phyloP scores from a whole-genome alignment of 768 basidiomycete genomes.

The Leucosporidium yakuticum region DNA sequence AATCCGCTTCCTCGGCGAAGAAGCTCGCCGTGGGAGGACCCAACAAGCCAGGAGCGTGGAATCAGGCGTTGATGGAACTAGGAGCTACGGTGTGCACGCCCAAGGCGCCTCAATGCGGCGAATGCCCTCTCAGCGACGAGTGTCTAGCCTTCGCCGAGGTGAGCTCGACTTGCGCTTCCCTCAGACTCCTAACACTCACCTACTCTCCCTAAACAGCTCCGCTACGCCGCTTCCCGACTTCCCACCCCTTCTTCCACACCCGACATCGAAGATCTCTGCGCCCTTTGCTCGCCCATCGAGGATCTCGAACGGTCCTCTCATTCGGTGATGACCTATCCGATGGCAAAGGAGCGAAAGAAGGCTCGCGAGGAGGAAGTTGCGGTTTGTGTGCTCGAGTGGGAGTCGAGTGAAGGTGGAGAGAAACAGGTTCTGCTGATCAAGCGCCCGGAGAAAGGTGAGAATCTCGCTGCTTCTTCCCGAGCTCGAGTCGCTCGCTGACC shows the following conservation, averaged over 20 bases:
- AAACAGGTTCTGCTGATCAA: conserved; percentile 70
- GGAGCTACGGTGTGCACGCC: conserved; percentile 83
- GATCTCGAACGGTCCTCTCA: conserved; percentile 14
- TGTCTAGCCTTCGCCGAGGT: conserved; percentile 61
- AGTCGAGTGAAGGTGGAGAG: conserved; percentile 40
- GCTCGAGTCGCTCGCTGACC: neutral
- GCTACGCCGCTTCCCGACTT: neutral
- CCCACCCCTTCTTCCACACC: too few relatives aligned
- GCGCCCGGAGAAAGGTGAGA: conserved; percentile 70
- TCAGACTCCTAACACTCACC: neutral
- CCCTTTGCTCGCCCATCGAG: conserved; percentile 58
- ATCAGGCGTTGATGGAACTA: conserved; percentile 84
- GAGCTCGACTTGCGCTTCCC: neutral
- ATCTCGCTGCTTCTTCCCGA: neutral
- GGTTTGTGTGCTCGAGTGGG: conserved; percentile 82
- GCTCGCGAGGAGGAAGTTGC: conserved; percentile 75
- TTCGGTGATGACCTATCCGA: conserved; percentile 71
- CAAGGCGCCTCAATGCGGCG: conserved; percentile 64
- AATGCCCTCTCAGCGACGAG: conserved; percentile 64
- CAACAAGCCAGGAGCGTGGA: conserved; percentile 26
- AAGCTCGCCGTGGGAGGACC: conserved; percentile 42
- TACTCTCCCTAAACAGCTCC: neutral
- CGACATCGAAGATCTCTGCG: conserved; percentile 75
- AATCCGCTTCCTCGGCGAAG: conserved; percentile 42
- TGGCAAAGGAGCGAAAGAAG: conserved; percentile 76